These are phyloP conservation scores for Apiosordaria backusii DNA, from an alignment of 495 filamentous ascomycete species.

Conservation along the genomic window DNA sequence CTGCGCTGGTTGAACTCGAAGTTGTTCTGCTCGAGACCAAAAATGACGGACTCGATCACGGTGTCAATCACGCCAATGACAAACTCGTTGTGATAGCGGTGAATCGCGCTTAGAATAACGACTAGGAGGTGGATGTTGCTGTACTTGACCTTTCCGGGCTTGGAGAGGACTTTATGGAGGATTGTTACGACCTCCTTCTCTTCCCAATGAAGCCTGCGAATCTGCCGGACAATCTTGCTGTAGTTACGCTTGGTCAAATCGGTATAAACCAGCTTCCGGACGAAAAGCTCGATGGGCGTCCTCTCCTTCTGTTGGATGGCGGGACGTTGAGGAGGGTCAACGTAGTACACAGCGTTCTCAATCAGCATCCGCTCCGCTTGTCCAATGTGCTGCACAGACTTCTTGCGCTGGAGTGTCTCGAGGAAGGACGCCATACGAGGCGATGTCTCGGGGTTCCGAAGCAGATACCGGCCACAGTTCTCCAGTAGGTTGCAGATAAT, in stretches of 20 bases:
- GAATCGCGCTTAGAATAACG: conserved; percentile 81
- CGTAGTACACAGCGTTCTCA: conserved; percentile 97
- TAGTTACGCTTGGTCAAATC: conserved; percentile 94
- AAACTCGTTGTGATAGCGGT: conserved; percentile 89
- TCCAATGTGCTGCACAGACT: conserved; percentile 87
- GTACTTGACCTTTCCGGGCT: conserved; percentile 95
- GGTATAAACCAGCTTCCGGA: conserved; percentile 84
- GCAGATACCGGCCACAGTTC: conserved; percentile 91
- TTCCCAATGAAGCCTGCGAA: conserved; percentile 96
- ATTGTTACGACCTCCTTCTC: conserved; percentile 81
- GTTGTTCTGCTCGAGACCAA: conserved; percentile 91
- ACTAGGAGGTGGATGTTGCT: conserved; percentile 94
- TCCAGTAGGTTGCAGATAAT: conserved; percentile 97
- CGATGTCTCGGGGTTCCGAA: conserved; percentile 90
- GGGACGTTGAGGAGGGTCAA: conserved; percentile 88
- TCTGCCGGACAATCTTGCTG: conserved; percentile 85
- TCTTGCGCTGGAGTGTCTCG: conserved; percentile 94
- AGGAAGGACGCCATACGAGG: conserved; percentile 91
- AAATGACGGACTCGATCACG: conserved; percentile 78
- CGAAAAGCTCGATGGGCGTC: conserved; percentile 86
- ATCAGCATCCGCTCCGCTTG: conserved; percentile 97
- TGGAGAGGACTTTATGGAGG: conserved; percentile 87
- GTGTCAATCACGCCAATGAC: conserved; percentile 85
- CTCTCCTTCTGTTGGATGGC: conserved; percentile 96
- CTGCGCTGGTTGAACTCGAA: conserved; percentile 98